Base-by-base conservation (phyloP, 2,329 filamentous ascomycete genomes). In the Ophiosphaerella herpotricha region DNA sequence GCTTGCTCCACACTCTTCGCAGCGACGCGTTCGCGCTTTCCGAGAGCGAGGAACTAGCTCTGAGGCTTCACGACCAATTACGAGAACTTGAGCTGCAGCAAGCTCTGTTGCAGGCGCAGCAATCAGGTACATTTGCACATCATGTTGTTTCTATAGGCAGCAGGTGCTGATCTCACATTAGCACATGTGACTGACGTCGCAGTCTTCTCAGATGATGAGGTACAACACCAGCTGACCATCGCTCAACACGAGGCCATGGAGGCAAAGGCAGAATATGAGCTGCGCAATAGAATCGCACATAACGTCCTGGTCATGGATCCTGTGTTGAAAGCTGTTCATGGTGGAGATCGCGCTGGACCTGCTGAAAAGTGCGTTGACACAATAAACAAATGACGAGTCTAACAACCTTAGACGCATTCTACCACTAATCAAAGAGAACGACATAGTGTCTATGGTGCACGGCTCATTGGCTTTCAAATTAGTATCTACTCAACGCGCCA, bases 281-380 rank as follows among this genome's bases (percentile, higher is more conserved):
- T 93, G 48, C 85, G 85, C 55, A 87, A 87, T 68, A 85, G 85
- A 53, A 85, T 89, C 18, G 78, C 86, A 18, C 84, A 88, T 54
- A 85, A 81, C 39, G 84, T 90, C 45, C 74, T 94, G 58, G 84
- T 85, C 60, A 85, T 86, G 48, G 87, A 90, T 62, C 90, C 91
- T 7, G 85, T 89, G 35, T 77, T 95, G 49, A 90, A 89, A 64
- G 87, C 90, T 6, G 85, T 93, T 34, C 89, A 95, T 69, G 77
- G 82, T 52, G 85, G 85, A 37, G 82, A 82, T 11, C 80, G 83
- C 52, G 82, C 84, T 14, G 83, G 84, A 2, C 82, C 83, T 38
- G 78, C 86, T 44, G 89, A 94, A 74, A 83, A 85, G 89, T 90
- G 79, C 45, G 70, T 57, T 44, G 43, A 18, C 13, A n/a, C 7